Evolutionary conservation across 352 stramenopile genomes (phyloP).

Genomic region (Pythium insidiosum): DNA sequence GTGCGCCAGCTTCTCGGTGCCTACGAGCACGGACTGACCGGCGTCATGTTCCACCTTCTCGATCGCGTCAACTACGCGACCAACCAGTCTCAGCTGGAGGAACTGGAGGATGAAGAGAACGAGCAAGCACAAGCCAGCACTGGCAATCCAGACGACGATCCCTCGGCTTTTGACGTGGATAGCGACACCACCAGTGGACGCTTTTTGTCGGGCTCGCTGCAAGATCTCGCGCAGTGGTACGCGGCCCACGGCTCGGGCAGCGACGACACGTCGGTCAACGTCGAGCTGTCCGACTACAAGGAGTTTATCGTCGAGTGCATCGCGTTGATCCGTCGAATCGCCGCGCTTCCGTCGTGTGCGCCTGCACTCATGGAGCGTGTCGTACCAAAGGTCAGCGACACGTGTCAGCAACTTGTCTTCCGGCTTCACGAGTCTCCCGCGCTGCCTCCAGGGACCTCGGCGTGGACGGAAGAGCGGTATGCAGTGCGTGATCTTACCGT

Average conservation of each 20-base stretch:
- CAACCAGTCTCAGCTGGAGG: conserved; percentile 55
- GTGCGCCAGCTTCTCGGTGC: conserved; percentile 36
- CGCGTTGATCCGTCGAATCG: conserved; percentile 20
- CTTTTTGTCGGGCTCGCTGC: conserved; percentile 49
- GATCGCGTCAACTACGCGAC: conserved; percentile 57
- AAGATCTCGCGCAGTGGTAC: conserved; percentile 61
- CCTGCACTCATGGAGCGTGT: conserved; percentile 13
- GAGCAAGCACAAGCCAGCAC: conserved; percentile 2
- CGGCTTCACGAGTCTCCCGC: conserved; percentile 10
- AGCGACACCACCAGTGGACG: conserved; percentile 10
- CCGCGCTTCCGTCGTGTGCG: conserved; percentile 14
- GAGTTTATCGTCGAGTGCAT: conserved; percentile 27
- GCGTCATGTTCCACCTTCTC: conserved; percentile 74
- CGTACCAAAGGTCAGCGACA: conserved; percentile 10
- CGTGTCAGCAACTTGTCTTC: conserved; percentile 11
- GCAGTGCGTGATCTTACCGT: conserved; percentile 19
- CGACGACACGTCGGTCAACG: conserved; percentile 5
- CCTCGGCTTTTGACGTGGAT: conserved; percentile 26
- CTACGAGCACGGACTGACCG: conserved; percentile 62
- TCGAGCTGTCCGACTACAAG: conserved; percentile 21
- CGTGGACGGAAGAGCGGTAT: conserved; percentile 15
- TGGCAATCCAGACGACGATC: conserved; percentile 30
- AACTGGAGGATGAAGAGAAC: conserved; percentile 41
- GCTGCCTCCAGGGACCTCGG: conserved; percentile 8
- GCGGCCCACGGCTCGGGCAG: conserved; percentile 27